Conservation (phyloP, 768 basidiomycete species). For the Termitomyces sp. region DNA sequence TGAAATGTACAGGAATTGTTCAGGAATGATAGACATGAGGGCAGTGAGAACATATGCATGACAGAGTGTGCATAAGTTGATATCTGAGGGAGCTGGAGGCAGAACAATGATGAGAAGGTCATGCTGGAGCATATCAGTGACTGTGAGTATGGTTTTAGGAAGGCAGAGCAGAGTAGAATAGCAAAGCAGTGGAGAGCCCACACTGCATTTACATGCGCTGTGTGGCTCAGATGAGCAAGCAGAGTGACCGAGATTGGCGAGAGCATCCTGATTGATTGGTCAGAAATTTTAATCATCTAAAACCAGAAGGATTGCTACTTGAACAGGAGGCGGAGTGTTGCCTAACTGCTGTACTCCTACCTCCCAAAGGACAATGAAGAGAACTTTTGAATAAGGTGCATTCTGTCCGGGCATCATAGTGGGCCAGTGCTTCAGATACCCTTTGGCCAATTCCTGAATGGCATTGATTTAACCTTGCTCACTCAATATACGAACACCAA, state of each 20-base stretch:
- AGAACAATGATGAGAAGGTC: too few relatives aligned
- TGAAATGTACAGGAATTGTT: slow-evolving; percentile 88
- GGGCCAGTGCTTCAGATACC: slow-evolving; percentile 89
- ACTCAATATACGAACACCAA: slow-evolving; percentile 83
- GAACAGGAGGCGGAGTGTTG: slow-evolving; percentile 85
- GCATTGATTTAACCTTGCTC: slow-evolving; percentile 93
- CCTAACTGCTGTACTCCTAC: slow-evolving; percentile 87
- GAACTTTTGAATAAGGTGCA: slow-evolving; percentile 58
- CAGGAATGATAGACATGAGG: slow-evolving; percentile 79
- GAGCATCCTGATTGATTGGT: slow-evolving; percentile 52
- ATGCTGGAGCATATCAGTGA: too few relatives aligned
- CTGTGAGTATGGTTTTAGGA: too few relatives aligned
- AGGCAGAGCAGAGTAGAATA: slow-evolving; percentile 82
- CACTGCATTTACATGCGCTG: slow-evolving; percentile 79
- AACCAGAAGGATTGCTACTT: slow-evolving; percentile 36
- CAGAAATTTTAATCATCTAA: neutral
- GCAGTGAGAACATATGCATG: slow-evolving; percentile 89
- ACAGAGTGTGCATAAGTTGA: slow-evolving; percentile 69
- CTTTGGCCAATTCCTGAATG: slow-evolving; percentile 76
- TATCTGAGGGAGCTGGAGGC: slow-evolving; percentile 68
- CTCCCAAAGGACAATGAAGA: slow-evolving; percentile 76
- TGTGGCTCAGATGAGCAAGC: slow-evolving; percentile 81
- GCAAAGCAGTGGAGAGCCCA: slow-evolving; percentile 90
- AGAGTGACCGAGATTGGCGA: slow-evolving; percentile 80
- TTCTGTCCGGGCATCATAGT: slow-evolving; percentile 84